These are phyloP conservation scores for Pyricularia grisea DNA, from an alignment of 2,329 filamentous ascomycete genomes.

Conservation along the genomic window DNA sequence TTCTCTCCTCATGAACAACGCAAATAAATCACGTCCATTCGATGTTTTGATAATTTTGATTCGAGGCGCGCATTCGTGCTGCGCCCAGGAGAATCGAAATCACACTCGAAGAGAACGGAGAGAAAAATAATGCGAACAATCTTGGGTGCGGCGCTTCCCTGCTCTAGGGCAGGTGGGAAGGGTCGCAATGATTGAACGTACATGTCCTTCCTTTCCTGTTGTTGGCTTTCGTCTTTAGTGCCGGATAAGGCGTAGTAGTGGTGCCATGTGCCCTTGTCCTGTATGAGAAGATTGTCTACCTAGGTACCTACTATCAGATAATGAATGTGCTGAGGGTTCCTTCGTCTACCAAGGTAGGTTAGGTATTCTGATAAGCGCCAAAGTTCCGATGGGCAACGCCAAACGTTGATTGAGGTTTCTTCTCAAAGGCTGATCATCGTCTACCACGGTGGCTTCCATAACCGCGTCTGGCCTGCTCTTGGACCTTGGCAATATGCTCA, in stretches of 20 bases:
- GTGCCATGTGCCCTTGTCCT: not conserved
- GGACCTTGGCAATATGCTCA: not conserved
- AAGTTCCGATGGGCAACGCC: not conserved
- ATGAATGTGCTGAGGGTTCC: no score
- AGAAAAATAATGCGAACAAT: slow-evolving; percentile 33
- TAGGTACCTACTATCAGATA: no score
- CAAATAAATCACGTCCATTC: slow-evolving; percentile 33
- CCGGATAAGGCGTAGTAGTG: not conserved
- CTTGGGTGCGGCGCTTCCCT: slow-evolving; percentile 41
- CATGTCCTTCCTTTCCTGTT: slow-evolving; percentile 16
- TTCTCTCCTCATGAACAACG: slow-evolving; percentile 34
- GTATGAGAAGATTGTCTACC: no score
- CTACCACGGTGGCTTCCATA: not conserved
- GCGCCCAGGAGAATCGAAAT: slow-evolving; percentile 32
- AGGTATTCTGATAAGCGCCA: not conserved
- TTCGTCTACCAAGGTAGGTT: no score
- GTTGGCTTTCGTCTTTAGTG: not conserved
- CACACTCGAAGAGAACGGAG: slow-evolving; percentile 36
- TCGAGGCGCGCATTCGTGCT: slow-evolving; percentile 24
- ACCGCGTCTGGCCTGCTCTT: not conserved
- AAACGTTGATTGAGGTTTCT: not conserved
- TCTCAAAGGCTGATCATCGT: not conserved
- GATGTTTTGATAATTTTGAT: slow-evolving; percentile 29
- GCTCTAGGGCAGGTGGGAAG: slow-evolving; percentile 26
- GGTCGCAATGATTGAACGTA: slow-evolving; percentile 43